A percentile compares a stretch with the other conserved stretches of the same genome.
Conservation (phyloP, 352 stramenopile species). For the Phytophthora hybrid region DNA sequence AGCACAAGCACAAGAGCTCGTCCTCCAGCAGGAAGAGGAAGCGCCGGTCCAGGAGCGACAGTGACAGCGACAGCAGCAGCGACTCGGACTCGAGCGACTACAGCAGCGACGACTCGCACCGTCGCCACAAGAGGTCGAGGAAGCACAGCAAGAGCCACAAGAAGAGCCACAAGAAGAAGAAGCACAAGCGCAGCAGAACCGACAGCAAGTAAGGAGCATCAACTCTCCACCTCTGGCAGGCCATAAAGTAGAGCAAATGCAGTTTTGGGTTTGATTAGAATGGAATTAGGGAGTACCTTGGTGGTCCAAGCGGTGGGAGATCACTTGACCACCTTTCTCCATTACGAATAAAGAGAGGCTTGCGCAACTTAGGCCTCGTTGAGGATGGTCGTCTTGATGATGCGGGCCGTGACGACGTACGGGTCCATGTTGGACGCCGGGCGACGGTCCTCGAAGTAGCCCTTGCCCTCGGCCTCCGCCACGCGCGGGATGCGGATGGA, state of each 20-base stretch:
- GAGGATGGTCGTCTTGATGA: slow-evolving; percentile 96
- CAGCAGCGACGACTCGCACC: slow-evolving; percentile 27
- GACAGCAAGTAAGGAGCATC: slow-evolving; percentile 24
- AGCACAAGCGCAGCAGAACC: slow-evolving; percentile 62
- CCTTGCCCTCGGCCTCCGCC: slow-evolving; percentile 92
- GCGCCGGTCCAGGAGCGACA: slow-evolving; percentile 26
- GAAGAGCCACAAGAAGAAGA: slow-evolving; percentile 44
- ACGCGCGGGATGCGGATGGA: slow-evolving; percentile 94
- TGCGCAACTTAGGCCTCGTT: slow-evolving; percentile 65
- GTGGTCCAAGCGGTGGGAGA: not conserved
- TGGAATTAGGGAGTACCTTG: not conserved
- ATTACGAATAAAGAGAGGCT: slow-evolving; percentile 16
- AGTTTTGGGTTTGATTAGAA: slow-evolving; percentile 15
- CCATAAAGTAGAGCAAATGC: slow-evolving; percentile 9
- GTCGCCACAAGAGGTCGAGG: slow-evolving; percentile 28
- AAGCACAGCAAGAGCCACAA: slow-evolving; percentile 38
- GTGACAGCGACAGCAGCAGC: slow-evolving; percentile 30
- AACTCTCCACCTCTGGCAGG: not conserved
- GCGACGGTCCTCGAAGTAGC: slow-evolving; percentile 96
- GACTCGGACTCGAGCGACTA: slow-evolving; percentile 24
- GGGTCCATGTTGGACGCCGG: slow-evolving; percentile 98
- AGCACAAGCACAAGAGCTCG: slow-evolving; percentile 50
- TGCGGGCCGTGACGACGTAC: slow-evolving; percentile 97
- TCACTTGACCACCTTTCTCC: slow-evolving; percentile 1
- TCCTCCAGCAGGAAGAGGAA: slow-evolving; percentile 26